phyloP scores from a whole-genome alignment of 2,329 filamentous ascomycete species.

The Sordariomycetes sp. region DNA sequence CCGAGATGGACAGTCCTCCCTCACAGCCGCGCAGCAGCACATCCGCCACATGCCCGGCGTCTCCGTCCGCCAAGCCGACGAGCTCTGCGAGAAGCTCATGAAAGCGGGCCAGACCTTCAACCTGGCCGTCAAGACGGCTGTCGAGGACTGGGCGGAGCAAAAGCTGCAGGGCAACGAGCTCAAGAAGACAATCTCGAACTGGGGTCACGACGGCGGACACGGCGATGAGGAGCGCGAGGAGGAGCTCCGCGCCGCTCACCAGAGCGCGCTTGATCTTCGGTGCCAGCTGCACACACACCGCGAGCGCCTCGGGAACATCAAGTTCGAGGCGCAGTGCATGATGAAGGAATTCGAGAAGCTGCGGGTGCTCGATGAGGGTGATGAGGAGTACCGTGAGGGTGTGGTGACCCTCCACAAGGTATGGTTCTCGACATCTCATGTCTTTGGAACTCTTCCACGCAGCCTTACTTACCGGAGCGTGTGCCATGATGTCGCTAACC shows the following conservation, averaged over 20 bases:
- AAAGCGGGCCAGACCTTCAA: slow-evolving; percentile 22
- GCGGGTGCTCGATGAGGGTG: background rate
- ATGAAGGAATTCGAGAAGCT: slow-evolving; percentile 15
- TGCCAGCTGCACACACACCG: slow-evolving; percentile 7
- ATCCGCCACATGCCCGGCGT: slow-evolving; percentile 25
- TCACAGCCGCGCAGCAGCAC: slow-evolving; percentile 22
- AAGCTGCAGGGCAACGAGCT: slow-evolving; percentile 1
- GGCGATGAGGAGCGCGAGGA: slow-evolving; percentile 20
- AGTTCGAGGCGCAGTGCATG: slow-evolving; percentile 14
- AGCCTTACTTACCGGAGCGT: background rate
- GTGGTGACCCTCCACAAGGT: background rate
- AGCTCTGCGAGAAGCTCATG: slow-evolving; percentile 19
- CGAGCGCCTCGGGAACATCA: slow-evolving; percentile 13
- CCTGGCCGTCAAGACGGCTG: slow-evolving; percentile 1
- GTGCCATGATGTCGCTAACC: background rate
- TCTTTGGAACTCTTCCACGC: background rate
- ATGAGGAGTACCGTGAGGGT: background rate
- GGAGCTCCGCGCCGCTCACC: background rate
- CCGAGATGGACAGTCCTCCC: slow-evolving; percentile 18
- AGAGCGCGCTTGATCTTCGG: background rate
- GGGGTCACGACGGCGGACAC: slow-evolving; percentile 18
- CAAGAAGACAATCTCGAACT: slow-evolving; percentile 2
- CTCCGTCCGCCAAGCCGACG: slow-evolving; percentile 17
- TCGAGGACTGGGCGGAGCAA: slow-evolving; percentile 4
- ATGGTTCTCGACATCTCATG: background rate